Evolutionary conservation across 345 rosid species (phyloP), one percentile per base, ranked within the genome.

Genomic region (Populus nigra): DNA sequence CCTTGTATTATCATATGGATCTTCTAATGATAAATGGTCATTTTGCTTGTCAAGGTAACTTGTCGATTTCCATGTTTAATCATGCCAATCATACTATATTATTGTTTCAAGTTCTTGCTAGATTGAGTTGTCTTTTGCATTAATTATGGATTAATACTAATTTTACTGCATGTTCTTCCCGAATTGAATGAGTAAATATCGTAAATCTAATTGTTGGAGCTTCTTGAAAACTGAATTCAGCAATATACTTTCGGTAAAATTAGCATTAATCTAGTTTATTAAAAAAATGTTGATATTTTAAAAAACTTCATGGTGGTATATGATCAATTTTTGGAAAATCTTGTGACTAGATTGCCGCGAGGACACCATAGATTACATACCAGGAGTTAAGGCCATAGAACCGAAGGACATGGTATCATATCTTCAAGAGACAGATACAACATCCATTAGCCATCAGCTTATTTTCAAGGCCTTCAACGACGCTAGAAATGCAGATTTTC

Each of bases 1-100:
- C 88, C 25, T 83, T 92, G 8, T 92, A 92, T 74, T 86, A 91
- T 59, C 97, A 92, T 76, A 41, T 90, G 88, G 91, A 94, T 82
- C 91, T 91, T 35, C 90, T 94, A 11, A 83, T 88, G 75, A 59
- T 15, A 18, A 84, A 91, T 86, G 90, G 94, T 31, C 98, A 94
- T 78, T 92, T 88, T 85, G 91, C 81, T 83, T 70, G 79, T 63
- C 77, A 73, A 77, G 95, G 98, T 93, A 87, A 11, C 69, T 53
- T 25, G 25, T 43, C 11, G 13, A 43, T 43, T 1, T 43, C 47
- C 47, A 43, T 43, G 47, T 2, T 17, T 18, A 18, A 53, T 23
- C 22, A 66, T 66, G 23, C 22, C n/a, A 50, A 1, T 50, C 59
- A 50, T 5, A 50, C n/a, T 18, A 18, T 53, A 53, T 20, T 53